Base-by-base conservation (phyloP, 441 rosid species). In the Brassica hybrid region DNA sequence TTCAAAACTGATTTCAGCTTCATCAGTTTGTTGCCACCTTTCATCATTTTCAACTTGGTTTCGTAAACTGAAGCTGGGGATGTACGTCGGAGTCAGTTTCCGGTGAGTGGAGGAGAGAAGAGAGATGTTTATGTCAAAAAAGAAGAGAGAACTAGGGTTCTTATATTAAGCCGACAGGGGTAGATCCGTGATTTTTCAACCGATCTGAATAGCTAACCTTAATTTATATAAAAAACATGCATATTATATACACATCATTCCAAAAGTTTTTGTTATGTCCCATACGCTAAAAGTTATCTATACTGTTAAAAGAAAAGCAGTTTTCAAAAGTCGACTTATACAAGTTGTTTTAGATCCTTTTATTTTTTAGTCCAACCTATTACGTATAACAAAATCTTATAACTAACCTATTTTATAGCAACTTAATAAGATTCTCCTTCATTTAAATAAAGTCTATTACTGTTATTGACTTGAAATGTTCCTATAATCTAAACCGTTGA, bases 1-100 rank as follows among this genome's bases (percentile, higher is more conserved):
- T 90, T 93, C 21, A 93, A 83, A 68, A 93, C 97, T 65, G 97
- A 91, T 72, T 83, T 91, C 61, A 93, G 91, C 79, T 86, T 93
- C 41, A 73, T 88, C 38, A 91, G 88, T 84, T 86, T 93, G 76
- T 85, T 90, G 71, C 89, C 85, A 4, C 86, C 91, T 79, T 82
- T 90, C 16, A 87, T 95, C 98, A 90, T 91, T 62, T 58, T 9
- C 11, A n/a, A 7, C 23, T 41, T 19, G 17, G 72, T 57, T 67
- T 30, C 13, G 71, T 32, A 59, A 17, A 21, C 58, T 65, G 43
- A 4, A 13, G 69, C 5, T 45, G 73, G 81, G 10, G 69, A 41
- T 45, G 69, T 16, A 12, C 11, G 81, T 72, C 63, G 69, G 57
- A 52, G 58, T 78, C 16, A 45, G 8, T 27, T 69, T 3, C 68